A percentile compares a stretch with the other conserved stretches of the same genome.
Conservation (phyloP, 1,284 basidiomycete genomes). For the Boletus semigastroideus region DNA sequence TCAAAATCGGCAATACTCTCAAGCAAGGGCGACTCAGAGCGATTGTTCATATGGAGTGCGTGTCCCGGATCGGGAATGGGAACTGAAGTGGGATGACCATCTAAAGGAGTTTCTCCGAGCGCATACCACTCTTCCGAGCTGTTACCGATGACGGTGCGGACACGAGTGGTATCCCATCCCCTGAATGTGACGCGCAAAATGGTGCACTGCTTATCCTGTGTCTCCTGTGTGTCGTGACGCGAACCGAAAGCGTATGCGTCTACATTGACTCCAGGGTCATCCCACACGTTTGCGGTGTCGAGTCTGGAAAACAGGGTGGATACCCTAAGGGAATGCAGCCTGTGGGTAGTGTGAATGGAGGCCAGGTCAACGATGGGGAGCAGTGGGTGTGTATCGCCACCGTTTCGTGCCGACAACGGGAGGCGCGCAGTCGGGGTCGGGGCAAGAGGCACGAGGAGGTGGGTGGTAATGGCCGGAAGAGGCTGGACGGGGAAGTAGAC, state of each 20-base stretch:
- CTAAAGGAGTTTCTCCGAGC: constrained; percentile 51
- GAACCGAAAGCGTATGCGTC: constrained; percentile 49
- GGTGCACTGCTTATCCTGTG: constrained; percentile 45
- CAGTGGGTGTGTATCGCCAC: constrained; percentile 37
- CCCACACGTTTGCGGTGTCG: constrained; percentile 66
- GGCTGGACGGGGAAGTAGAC: constrained; percentile 55
- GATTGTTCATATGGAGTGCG: neutral
- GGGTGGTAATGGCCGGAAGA: constrained; percentile 53
- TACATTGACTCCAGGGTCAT: constrained; percentile 50
- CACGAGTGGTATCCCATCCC: constrained; percentile 64
- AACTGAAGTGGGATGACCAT: constrained; percentile 2
- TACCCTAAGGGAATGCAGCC: constrained; percentile 61
- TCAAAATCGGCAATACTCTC: neutral
- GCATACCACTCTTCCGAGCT: constrained; percentile 70
- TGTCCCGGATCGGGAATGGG: neutral
- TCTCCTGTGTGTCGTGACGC: constrained; percentile 32
- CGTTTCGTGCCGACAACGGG: constrained; percentile 46
- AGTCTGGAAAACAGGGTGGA: constrained; percentile 65
- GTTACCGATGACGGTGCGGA: constrained; percentile 65
- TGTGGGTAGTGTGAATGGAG: constrained; percentile 50
- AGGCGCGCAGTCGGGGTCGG: constrained; percentile 64
- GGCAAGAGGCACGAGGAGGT: constrained; percentile 69
- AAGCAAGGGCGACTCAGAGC: neutral
- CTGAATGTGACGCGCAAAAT: constrained; percentile 64
- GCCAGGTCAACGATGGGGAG: constrained; percentile 56